phyloP scores from a whole-genome alignment of 495 filamentous ascomycete species.

The Emericellopsis terricola region DNA sequence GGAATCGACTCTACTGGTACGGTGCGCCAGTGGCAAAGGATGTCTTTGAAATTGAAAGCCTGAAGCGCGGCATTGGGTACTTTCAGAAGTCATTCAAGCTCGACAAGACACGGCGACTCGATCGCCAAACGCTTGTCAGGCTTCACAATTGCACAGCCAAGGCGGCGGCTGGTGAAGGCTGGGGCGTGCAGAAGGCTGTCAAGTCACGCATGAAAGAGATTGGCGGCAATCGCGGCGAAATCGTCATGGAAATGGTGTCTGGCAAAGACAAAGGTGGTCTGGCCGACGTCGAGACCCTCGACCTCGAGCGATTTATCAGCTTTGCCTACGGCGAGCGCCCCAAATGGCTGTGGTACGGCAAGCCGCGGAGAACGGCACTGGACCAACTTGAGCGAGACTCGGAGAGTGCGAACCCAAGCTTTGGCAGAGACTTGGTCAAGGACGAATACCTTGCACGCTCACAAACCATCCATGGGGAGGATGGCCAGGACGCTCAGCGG shows the following conservation, averaged over 20 bases:
- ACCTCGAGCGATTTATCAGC: conserved; percentile 67
- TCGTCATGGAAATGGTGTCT: conserved; percentile 88
- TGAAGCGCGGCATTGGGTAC: conserved; percentile 64
- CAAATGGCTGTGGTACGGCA: conserved; percentile 93
- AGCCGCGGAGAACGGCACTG: conserved; percentile 37
- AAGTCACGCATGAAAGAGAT: conserved; percentile 92
- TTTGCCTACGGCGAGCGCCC: conserved; percentile 60
- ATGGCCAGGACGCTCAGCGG: conserved; percentile 19
- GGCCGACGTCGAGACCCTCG: conserved; percentile 77
- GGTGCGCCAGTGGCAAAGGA: conserved; percentile 81
- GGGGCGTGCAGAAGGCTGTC: conserved; percentile 70
- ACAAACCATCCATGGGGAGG: conserved; percentile 27
- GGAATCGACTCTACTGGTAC: conserved; percentile 64
- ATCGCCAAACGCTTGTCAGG: conserved; percentile 64
- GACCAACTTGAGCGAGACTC: conserved; percentile 33
- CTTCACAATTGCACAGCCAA: conserved; percentile 74
- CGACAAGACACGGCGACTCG: conserved; percentile 54
- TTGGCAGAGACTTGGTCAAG: conserved; percentile 39
- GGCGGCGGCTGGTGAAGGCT: conserved; percentile 61
- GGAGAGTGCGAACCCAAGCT: conserved; percentile 20
- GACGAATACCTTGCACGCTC: neutral
- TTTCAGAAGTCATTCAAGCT: conserved; percentile 87
- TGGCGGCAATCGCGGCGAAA: conserved; percentile 84
- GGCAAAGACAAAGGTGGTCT: conserved; percentile 75
- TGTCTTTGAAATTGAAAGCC: conserved; percentile 66